Percentiles rank a stretch among this genome's conserved stretches.
These are phyloP conservation scores for Starmerella cellae DNA, from an alignment of 805 yeast species.

Conservation along the genomic window DNA sequence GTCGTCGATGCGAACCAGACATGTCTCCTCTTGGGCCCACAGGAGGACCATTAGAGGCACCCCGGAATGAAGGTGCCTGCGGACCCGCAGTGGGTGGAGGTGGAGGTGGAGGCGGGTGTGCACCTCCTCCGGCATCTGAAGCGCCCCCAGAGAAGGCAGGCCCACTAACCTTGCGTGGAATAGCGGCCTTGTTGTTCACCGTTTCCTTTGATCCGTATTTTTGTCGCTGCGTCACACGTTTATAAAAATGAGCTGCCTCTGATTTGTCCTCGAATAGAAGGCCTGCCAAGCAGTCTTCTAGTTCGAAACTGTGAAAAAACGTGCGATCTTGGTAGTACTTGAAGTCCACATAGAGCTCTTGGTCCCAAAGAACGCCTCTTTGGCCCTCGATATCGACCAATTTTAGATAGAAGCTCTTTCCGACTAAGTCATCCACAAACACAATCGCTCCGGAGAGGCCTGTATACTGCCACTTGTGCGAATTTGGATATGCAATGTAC, in stretches of 20 bases:
- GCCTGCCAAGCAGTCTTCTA: slow-evolving; percentile 81
- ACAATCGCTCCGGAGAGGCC: slow-evolving; percentile 81
- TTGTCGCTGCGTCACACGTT: slow-evolving; percentile 57
- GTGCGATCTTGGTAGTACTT: slow-evolving; percentile 87
- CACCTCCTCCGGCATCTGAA: slow-evolving; percentile 1
- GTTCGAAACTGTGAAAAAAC: slow-evolving; percentile 87
- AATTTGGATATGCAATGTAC: slow-evolving; percentile 80
- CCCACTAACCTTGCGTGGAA: slow-evolving; percentile 34
- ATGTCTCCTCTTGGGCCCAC: slow-evolving; percentile 57
- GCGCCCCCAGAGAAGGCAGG: neutral
- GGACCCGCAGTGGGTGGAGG: slow-evolving; percentile 37
- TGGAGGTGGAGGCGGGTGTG: slow-evolving; percentile 18
- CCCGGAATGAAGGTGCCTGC: slow-evolving; percentile 29
- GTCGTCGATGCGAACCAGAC: slow-evolving; percentile 23
- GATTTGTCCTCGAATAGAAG: slow-evolving; percentile 73
- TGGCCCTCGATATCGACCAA: slow-evolving; percentile 71
- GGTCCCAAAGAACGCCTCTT: slow-evolving; percentile 92
- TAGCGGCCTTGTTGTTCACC: slow-evolving; percentile 70
- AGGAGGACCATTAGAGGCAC: neutral
- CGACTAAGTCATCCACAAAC: slow-evolving; percentile 82
- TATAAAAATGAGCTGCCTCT: slow-evolving; percentile 78
- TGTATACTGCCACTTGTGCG: slow-evolving; percentile 69
- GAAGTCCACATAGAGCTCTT: slow-evolving; percentile 78
- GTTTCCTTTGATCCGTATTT: slow-evolving; percentile 85
- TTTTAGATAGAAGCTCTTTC: slow-evolving; percentile 84